Evolutionary conservation across 1,284 basidiomycete species (phyloP).

Genomic region (Ustilago curta): DNA sequence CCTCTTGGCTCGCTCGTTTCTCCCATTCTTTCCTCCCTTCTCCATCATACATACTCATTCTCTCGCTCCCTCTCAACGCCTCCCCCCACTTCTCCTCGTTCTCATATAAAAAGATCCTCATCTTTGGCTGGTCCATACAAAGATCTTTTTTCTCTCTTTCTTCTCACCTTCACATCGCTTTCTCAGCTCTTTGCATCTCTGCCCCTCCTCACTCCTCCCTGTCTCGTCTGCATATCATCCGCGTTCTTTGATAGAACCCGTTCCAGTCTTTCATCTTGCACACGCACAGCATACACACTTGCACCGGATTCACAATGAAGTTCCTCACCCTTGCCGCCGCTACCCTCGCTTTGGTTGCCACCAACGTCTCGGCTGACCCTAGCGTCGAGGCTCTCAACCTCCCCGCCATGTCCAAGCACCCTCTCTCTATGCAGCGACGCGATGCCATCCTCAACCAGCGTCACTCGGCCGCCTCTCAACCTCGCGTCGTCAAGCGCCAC

Average conservation of each 20-base stretch:
- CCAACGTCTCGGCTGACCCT: conserved; percentile 31
- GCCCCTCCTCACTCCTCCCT: neutral
- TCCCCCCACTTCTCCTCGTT: neutral
- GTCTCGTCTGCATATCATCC: neutral
- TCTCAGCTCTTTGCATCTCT: neutral
- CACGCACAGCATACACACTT: neutral
- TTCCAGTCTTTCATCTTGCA: conserved; percentile 6
- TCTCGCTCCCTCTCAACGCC: conserved; percentile 3
- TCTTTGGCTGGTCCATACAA: conserved; percentile 40
- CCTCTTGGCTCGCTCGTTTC: neutral
- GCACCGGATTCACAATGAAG: conserved; percentile 42
- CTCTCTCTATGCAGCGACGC: conserved; percentile 49
- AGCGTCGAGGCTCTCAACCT: conserved; percentile 34
- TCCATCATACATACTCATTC: conserved; percentile 7
- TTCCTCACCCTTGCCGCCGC: conserved; percentile 44
- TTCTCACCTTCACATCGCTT: neutral
- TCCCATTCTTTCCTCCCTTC: conserved; percentile 7
- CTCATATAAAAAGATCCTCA: neutral
- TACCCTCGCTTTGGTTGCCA: conserved; percentile 37
- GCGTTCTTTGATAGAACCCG: conserved; percentile 26
- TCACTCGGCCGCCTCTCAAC: conserved; percentile 3
- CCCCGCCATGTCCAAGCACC: conserved; percentile 43
- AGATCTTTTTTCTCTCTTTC: no score
- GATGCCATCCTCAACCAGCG: conserved; percentile 36
- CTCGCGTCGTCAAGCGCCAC: conserved; percentile 30